Percentiles rank a stretch among this genome's conserved stretches.
Evolutionary conservation across 352 stramenopile species (phyloP).

Genomic region (Globisporangium cystogenes): DNA sequence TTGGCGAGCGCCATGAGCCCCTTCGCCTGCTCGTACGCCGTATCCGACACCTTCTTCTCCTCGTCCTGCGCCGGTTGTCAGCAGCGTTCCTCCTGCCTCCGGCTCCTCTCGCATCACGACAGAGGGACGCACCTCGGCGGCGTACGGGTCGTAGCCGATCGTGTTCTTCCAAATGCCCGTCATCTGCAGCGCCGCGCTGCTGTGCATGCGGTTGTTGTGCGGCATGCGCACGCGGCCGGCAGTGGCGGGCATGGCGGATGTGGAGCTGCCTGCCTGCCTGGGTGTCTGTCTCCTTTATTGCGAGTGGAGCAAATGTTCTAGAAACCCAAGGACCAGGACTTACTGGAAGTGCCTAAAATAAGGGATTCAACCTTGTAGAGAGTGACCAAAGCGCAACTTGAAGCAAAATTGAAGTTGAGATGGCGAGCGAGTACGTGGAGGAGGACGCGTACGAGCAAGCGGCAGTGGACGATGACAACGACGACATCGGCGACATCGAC

Average conservation of each 20-base stretch:
- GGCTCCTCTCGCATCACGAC: too few relatives aligned
- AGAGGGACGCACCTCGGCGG: constrained; percentile 34
- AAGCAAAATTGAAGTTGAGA: neutral
- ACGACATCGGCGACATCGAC: neutral
- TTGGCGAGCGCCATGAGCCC: constrained; percentile 93
- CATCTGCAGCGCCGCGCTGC: constrained; percentile 91
- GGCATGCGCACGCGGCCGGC: constrained; percentile 92
- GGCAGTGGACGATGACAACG: neutral
- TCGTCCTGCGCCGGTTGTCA: constrained; percentile 22
- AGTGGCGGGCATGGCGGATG: constrained; percentile 76
- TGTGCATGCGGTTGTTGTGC: constrained; percentile 97
- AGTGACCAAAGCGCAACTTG: neutral
- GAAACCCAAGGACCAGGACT: too few relatives aligned
- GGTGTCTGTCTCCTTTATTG: neutral
- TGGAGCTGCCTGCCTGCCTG: neutral
- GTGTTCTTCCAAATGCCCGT: constrained; percentile 96
- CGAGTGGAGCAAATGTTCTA: too few relatives aligned
- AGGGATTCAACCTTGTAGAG: neutral
- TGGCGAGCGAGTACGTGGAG: neutral
- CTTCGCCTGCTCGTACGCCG: constrained; percentile 86
- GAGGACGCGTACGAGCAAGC: too few relatives aligned
- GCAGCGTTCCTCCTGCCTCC: too few relatives aligned
- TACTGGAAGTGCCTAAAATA: too few relatives aligned
- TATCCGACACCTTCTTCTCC: constrained; percentile 53
- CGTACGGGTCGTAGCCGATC: constrained; percentile 96